Conservation (phyloP, 768 basidiomycete species). For the Cubamyces lactineus region DNA sequence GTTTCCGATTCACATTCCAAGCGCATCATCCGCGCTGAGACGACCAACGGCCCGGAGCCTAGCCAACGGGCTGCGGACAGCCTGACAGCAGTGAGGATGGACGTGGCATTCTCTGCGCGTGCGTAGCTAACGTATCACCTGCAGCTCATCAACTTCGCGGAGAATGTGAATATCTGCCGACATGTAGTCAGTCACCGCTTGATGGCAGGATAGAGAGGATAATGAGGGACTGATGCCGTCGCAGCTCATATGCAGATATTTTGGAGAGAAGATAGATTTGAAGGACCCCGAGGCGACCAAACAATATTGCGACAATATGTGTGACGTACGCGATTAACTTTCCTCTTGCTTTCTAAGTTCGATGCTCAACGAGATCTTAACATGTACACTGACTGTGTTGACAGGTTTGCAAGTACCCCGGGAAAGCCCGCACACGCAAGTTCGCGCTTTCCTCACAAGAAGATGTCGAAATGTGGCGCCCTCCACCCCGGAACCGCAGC, state of each 20-base stretch:
- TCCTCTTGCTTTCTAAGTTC: neutral
- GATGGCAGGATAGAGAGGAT: neutral
- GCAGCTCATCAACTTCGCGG: conserved; percentile 58
- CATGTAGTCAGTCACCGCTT: conserved; percentile 59
- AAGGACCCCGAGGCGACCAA: conserved; percentile 47
- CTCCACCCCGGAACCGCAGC: neutral
- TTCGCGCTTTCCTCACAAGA: conserved; percentile 51
- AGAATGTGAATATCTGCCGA: conserved; percentile 61
- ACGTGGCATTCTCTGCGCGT: conserved; percentile 34
- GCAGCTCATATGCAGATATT: conserved; percentile 78
- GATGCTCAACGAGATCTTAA: neutral
- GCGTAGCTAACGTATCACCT: too few relatives aligned
- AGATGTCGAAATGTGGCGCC: conserved; percentile 30
- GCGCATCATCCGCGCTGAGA: conserved; percentile 46
- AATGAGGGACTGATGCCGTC: neutral
- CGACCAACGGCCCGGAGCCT: conserved; percentile 54
- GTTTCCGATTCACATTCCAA: conserved; percentile 51
- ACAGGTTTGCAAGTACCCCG: conserved; percentile 80
- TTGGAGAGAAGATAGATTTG: conserved; percentile 68
- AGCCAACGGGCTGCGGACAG: conserved; percentile 72
- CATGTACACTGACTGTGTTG: too few relatives aligned
- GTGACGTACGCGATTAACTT: conserved; percentile 58
- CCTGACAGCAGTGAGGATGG: conserved; percentile 54
- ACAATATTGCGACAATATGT: conserved; percentile 73
- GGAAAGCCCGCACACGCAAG: conserved; percentile 57